These are phyloP conservation scores for Zygoascus tannicola DNA, from an alignment of 805 yeast genomes.

Conservation along the genomic window DNA sequence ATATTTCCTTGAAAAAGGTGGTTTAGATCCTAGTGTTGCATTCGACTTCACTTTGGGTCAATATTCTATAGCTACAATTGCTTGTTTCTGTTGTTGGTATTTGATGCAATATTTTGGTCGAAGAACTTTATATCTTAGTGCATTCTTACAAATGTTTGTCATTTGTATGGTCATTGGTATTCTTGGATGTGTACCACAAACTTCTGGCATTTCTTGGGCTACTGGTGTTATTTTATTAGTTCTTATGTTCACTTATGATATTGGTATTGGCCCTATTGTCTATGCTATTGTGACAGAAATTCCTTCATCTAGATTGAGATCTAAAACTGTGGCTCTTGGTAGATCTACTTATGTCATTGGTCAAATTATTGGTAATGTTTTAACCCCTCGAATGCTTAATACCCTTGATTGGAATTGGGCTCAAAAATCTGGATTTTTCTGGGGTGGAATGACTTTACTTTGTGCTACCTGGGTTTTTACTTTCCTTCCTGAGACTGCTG, in stretches of 20 bases:
- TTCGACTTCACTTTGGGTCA: slow-evolving; percentile 39
- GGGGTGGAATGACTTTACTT: slow-evolving; percentile 30
- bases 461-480: slow-evolving; percentile 37
- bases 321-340: slow-evolving; percentile 35
- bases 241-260: slow-evolving; percentile 38
- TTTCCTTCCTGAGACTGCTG: slow-evolving; percentile 50
- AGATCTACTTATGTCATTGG: slow-evolving; percentile 23
- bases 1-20: slow-evolving; percentile 25
- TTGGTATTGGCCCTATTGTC: slow-evolving; percentile 36
- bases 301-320: slow-evolving; percentile 33
- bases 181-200: slow-evolving; percentile 30
- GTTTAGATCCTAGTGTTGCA: slow-evolving; percentile 19
- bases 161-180: slow-evolving; percentile 37
- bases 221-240: slow-evolving; percentile 39
- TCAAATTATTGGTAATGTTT: slow-evolving; percentile 12
- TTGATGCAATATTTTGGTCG: slow-evolving; percentile 16
- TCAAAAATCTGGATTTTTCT: slow-evolving; percentile 39
- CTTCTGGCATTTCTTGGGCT: slow-evolving; percentile 11
- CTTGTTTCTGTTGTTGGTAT: slow-evolving; percentile 27
- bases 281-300: slow-evolving; percentile 36
- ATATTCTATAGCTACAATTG: slow-evolving; percentile 37
- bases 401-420: slow-evolving; percentile 34
- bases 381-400: slow-evolving; percentile 36
- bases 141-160: slow-evolving; percentile 29
- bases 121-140: slow-evolving; percentile 21